Evolutionary conservation across 495 filamentous ascomycete species (phyloP).

Genomic region (Copromyces sp.): DNA sequence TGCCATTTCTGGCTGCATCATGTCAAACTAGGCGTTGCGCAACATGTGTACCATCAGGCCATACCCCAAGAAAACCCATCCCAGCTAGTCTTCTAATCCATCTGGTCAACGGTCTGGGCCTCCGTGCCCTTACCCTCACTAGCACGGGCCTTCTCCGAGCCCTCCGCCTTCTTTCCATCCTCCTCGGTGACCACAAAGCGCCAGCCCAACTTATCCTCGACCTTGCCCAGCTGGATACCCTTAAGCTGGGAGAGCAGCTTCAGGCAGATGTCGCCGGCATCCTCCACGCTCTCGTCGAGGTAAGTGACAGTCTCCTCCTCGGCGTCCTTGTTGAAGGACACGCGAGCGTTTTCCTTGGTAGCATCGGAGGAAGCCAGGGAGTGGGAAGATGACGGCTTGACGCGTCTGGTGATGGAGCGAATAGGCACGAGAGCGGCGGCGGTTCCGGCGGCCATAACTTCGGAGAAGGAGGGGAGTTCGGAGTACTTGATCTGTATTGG

Average conservation of each 20-base stretch:
- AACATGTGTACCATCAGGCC: not conserved
- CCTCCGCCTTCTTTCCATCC: slow-evolving; percentile 31
- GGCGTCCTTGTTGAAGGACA: not conserved
- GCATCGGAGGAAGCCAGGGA: slow-evolving; percentile 20
- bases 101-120: not conserved
- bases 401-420: slow-evolving; percentile 66
- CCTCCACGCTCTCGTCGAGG: slow-evolving; percentile 47
- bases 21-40: not conserved
- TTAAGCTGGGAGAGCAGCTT: slow-evolving; percentile 67
- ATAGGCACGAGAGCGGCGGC: slow-evolving; percentile 89
- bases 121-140: not conserved
- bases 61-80: not conserved
- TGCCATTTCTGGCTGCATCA: not conserved
- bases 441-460: slow-evolving; percentile 87
- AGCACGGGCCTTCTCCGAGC: not conserved
- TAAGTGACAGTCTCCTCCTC: slow-evolving; percentile 57
- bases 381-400: slow-evolving; percentile 26
- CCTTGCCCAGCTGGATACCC: slow-evolving; percentile 72
- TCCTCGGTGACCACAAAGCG: slow-evolving; percentile 42
- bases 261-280: slow-evolving; percentile 58
- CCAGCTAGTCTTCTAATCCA: not conserved
- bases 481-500: slow-evolving; percentile 56
- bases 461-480: slow-evolving; percentile 67
- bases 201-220: slow-evolving; percentile 72
- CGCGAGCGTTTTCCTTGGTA: not conserved